Evolutionary conservation across 805 yeast genomes (phyloP), one percentile per base, ranked within the genome.

Genomic region (Kodamaea sagamina): DNA sequence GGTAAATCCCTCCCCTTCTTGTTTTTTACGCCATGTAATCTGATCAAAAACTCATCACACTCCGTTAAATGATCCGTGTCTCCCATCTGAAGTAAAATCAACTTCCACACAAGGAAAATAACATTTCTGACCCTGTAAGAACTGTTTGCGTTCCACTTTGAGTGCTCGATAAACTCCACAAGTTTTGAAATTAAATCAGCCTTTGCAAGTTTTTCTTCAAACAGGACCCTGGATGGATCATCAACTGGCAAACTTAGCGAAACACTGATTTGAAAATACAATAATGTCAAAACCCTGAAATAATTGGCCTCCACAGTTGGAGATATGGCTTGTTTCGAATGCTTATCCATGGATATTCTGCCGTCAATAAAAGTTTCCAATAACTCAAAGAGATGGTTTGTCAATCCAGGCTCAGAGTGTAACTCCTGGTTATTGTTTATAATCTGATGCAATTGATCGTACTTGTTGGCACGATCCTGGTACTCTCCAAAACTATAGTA

Each of bases 71-170:
- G 57, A 0, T 60, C 48, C 0, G 65, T 47, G 47, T 71, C 81
- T 2, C 97, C 97, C 66, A 89, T 77, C 46, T 78, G 80, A 9
- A 84, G 62, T 8, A 78, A 52, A 1, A 83, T 52, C 11, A 79
- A 56, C 48, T 82, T 82, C 63, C 81, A 77, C 1, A 79, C 48
- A 1, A 86, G 49, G 11, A 72, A 52, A 0, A 84, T 64, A 1
- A 85, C 66, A 51, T 81, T 77, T 52, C 93, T 65, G 9, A 82
- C 65, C 48, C 82, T 71, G 66, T 75, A 58, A 5, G 41, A 39
- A 16, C 51, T 57, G 37, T 58, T 54, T 9, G 68, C 66, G 41
- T 62, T 49, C 83, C 86, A 81, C 50, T 86, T 75, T 87, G 92
- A 84, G 34, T 73, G 65, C 48, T 84, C 90, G 6, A 86, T 70